Conservation (phyloP, 1,139 yeast species). For the Kurtzmaniella quercitrusa region DNA sequence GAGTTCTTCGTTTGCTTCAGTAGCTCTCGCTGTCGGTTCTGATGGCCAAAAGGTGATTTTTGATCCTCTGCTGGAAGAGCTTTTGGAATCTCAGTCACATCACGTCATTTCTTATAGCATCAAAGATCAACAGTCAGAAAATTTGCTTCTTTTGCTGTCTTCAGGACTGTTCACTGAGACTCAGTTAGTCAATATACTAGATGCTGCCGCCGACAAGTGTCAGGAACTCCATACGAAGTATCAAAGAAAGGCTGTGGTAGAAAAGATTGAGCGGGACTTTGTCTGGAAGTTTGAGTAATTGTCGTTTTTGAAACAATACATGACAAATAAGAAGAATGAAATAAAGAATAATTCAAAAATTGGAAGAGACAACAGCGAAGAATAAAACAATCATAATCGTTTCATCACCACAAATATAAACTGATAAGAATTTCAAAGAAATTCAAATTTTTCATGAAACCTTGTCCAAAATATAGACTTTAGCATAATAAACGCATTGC, state of each 20-base stretch:
- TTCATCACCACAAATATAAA: too few species aligned
- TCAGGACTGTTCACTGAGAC: constrained; percentile 63
- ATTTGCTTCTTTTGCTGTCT: constrained; percentile 66
- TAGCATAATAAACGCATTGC: too few species aligned
- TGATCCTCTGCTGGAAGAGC: constrained; percentile 41
- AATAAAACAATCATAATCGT: too few species aligned
- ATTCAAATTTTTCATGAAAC: too few species aligned
- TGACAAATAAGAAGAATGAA: too few species aligned
- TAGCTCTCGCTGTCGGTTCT: constrained; percentile 35
- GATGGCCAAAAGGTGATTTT: constrained; percentile 26
- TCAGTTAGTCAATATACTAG: constrained; percentile 47
- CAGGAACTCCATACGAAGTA: constrained; percentile 40
- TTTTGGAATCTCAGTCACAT: constrained; percentile 47
- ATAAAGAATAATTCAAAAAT: too few species aligned
- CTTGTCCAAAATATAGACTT: too few species aligned
- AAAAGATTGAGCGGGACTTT: constrained; percentile 50
- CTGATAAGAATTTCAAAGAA: too few species aligned
- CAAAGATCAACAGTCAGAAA: constrained; percentile 45
- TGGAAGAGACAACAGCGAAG: too few species aligned
- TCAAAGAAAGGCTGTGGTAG: constrained; percentile 44
- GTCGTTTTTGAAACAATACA: too few species aligned
- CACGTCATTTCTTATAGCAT: constrained; percentile 68
- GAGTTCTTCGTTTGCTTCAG: constrained; percentile 56
- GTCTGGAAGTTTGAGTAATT: constrained; percentile 46
- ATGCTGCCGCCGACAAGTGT: constrained; percentile 44